Conservation (phyloP, 768 basidiomycete genomes). For the Mycena capillaripes region DNA sequence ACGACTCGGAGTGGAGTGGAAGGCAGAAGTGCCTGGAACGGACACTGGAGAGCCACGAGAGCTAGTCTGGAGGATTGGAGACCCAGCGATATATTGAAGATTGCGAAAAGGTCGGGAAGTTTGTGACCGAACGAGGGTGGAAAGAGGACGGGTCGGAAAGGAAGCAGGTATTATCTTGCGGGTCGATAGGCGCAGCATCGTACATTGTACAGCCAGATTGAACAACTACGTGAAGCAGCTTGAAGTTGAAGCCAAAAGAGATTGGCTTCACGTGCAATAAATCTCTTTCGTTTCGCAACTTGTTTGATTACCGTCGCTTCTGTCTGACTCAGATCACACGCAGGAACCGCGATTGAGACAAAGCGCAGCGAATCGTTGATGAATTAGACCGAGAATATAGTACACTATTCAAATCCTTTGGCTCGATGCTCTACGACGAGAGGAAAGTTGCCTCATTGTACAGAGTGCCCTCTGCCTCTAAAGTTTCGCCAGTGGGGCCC, state of each 20-base stretch:
- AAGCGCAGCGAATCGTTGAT: slow-evolving; percentile 10
- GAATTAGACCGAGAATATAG: slow-evolving; percentile 26
- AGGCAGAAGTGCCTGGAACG: slow-evolving; percentile 38
- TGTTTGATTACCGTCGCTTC: no score
- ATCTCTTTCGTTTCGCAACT: no score
- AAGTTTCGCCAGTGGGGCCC: slow-evolving; percentile 56
- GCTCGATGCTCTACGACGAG: slow-evolving; percentile 55
- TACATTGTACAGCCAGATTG: slow-evolving; percentile 53
- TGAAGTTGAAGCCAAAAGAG: background rate
- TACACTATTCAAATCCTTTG: slow-evolving; percentile 6
- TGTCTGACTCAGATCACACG: slow-evolving; percentile 4
- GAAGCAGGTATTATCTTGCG: slow-evolving; percentile 43
- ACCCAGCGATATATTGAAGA: slow-evolving; percentile 32
- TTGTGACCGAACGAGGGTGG: slow-evolving; percentile 32
- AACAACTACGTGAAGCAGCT: slow-evolving; percentile 31
- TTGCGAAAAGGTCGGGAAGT: slow-evolving; percentile 12
- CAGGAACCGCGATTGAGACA: no score
- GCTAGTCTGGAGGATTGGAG: slow-evolving; percentile 36
- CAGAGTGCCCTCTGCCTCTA: slow-evolving; percentile 74
- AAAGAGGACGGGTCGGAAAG: slow-evolving; percentile 26
- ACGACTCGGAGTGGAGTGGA: slow-evolving; percentile 57
- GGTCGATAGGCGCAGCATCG: slow-evolving; percentile 65
- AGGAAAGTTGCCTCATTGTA: slow-evolving; percentile 96
- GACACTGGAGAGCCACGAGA: slow-evolving; percentile 3
- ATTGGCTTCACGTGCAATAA: slow-evolving; percentile 4